Evolutionary conservation across 2,329 filamentous ascomycete species (phyloP), one percentile per base, ranked within the genome.

Genomic region (Coleophoma crateriformis): DNA sequence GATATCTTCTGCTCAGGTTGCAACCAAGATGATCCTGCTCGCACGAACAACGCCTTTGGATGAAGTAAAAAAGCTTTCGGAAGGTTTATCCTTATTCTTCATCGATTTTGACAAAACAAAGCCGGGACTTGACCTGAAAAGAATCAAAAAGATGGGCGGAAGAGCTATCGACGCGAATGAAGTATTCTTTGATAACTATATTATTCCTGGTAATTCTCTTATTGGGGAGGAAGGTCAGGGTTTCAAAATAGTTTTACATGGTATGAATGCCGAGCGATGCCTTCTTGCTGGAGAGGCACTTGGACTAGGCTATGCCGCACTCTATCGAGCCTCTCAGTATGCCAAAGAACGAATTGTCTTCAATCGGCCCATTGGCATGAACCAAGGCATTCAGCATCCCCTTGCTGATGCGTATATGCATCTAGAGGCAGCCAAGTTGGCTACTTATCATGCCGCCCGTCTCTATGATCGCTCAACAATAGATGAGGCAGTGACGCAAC

Each of bases 1-100:
- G 89, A 95, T 94, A 48, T 88, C 88, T 0, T 91, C 82, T 47
- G 89, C 89, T 0, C 88, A 95, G 64, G 85, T 92, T 0, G 88
- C 89, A 0, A 76, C 77, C 4, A 88, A 89, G 60, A 95, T 95
- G 88, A 84, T 95, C 4, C 74, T 95, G 0, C 76, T 95, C 0
- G 88, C 88, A 0, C 79, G 89, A 1, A 95, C 88, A 0, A 88
- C 82, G 0, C 78, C 85, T 0, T 57, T 85, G 0, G 84, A 88
- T 46, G 74, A 88, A 51, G 81, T 83, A 0, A 71, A 72, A 51
- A 90, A 85, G 61, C 79, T 84, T 0, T 87, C 80, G n/a, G 82
- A 91, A 63, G 88, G 85, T 0, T 72, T 95, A 0, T 90, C 85
- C 0, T 71, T 95, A 32, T 92, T 95, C 66, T 94, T 85, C 61